Conservation (phyloP, 495 filamentous ascomycete species). For the Xylaria intraflava region DNA sequence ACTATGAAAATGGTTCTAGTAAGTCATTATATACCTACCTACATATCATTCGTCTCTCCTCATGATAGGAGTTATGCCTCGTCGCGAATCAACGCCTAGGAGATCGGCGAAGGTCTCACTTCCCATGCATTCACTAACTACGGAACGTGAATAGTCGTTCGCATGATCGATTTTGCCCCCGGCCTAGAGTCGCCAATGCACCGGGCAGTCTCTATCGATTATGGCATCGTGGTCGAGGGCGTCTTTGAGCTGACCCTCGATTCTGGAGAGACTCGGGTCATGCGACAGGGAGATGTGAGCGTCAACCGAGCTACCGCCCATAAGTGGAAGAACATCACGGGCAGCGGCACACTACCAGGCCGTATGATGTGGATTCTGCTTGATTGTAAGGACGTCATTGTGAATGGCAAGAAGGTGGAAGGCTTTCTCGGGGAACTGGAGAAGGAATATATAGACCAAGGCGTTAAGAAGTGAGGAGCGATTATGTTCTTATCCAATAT, state of each 20-base stretch:
- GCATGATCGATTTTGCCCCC: slow-evolving; percentile 22
- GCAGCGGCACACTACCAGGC: slow-evolving; percentile 42
- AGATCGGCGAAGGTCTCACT: too few species aligned
- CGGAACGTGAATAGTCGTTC: too few species aligned
- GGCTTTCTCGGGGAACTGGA: too few species aligned
- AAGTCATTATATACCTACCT: too few species aligned
- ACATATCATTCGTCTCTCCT: too few species aligned
- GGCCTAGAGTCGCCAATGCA: slow-evolving; percentile 45
- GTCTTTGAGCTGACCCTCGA: slow-evolving; percentile 51
- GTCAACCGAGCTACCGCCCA: slow-evolving; percentile 56
- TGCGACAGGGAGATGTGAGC: slow-evolving; percentile 49
- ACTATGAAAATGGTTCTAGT: neutral
- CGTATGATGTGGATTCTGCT: slow-evolving; percentile 52
- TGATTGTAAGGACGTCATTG: neutral
- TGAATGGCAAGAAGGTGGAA: neutral
- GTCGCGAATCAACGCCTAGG: too few species aligned
- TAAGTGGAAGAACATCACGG: slow-evolving; percentile 49
- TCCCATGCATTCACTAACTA: too few species aligned
- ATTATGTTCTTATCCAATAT: too few species aligned
- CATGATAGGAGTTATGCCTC: too few species aligned
- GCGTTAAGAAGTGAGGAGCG: too few species aligned
- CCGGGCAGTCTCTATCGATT: slow-evolving; percentile 59
- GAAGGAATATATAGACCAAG: too few species aligned
- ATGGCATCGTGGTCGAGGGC: slow-evolving; percentile 60
- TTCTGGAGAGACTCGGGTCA: slow-evolving; percentile 42